Evolutionary conservation across 2,329 filamentous ascomycete species (phyloP).

Genomic region (Trematosphaeria pertusa): DNA sequence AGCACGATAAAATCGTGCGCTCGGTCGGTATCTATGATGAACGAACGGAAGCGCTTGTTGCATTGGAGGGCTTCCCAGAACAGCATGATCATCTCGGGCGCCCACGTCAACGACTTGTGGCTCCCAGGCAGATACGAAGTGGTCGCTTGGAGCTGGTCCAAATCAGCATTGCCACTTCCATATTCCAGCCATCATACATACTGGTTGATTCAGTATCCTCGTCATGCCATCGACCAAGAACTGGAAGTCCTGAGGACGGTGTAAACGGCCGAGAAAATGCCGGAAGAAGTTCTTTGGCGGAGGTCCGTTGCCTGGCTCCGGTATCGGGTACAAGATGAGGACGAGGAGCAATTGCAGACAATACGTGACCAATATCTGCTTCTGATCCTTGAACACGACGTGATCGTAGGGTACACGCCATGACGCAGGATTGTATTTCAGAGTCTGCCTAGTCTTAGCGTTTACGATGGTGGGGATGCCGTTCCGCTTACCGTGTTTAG

Average conservation of each 20-base stretch:
- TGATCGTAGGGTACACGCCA: conserved; percentile 96
- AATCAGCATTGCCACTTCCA: conserved; percentile 25
- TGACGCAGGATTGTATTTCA: conserved; percentile 93
- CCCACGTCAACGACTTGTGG: conserved; percentile 81
- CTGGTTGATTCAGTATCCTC: conserved; percentile 86
- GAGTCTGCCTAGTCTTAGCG: conserved; percentile 63
- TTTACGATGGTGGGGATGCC: background rate
- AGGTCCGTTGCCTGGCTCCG: conserved; percentile 70
- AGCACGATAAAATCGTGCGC: conserved; percentile 92
- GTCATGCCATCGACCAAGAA: conserved; percentile 96
- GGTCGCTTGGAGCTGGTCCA: conserved; percentile 74
- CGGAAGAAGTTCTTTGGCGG: conserved; percentile 90
- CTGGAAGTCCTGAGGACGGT: conserved; percentile 95
- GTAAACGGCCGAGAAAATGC: conserved; percentile 87
- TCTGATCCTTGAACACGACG: conserved; percentile 87
- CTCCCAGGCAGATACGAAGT: conserved; percentile 86
- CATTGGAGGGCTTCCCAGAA: conserved; percentile 98
- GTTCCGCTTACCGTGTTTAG: conserved; percentile 79
- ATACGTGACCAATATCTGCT: conserved; percentile 89
- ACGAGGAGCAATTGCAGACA: conserved; percentile 89
- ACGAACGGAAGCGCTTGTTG: conserved; percentile 95
- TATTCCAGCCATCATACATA: conserved; percentile 33
- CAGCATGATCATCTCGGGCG: conserved; percentile 93
- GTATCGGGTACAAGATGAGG: conserved; percentile 84
- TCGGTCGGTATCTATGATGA: conserved; percentile 94